Base-by-base conservation (phyloP, 1,139 yeast genomes). In the Groenewaldozyma auringiensis region DNA sequence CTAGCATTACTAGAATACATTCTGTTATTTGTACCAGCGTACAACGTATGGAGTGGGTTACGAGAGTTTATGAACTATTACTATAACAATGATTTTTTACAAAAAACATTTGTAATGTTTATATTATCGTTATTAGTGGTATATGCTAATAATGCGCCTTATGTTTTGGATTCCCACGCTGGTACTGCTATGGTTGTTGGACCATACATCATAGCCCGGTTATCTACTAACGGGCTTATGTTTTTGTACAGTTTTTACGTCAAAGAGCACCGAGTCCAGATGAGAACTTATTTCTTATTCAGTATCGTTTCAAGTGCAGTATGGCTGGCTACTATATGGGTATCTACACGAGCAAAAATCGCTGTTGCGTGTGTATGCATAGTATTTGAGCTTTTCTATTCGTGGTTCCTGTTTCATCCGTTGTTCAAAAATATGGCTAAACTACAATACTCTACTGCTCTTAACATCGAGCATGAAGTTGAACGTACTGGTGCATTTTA, bases 391-490 rank as follows among this genome's bases (percentile, higher is more conserved):
- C 45, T 53, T 17, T 46, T 49, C 32, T 21, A 63, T 1, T 51
- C 48, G 35, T 33, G 49, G 18, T 25, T 42, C n/a, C 57, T 68
- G 33, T 76, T 67, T 53, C 80, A 75, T 52, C 83, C 83, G 2
- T 56, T 59, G 58, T 62, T 70, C 45, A 79, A 78, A 55, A 66
- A 58, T 41, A 16, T 62, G 21, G 47, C 78, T 53, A 61, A 65
- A 4, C 57, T 75, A 43, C 70, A 68, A 11, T 71, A 69, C 47
- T 73, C 81, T 3, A 78, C 86, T 0, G 85, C 85, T 0, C 61
- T 79, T 48, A 79, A 79, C 55, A 76, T 81, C 48, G 84, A 79
- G 55, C 85, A 80, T 55, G 84, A 78, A 55, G 82, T 77, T 18
- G 86, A 80, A 58, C 62, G 86, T 47, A 72, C 71, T 55, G 70